phyloP scores from a whole-genome alignment of 495 filamentous ascomycete species.

The Cladorrhinum samala region DNA sequence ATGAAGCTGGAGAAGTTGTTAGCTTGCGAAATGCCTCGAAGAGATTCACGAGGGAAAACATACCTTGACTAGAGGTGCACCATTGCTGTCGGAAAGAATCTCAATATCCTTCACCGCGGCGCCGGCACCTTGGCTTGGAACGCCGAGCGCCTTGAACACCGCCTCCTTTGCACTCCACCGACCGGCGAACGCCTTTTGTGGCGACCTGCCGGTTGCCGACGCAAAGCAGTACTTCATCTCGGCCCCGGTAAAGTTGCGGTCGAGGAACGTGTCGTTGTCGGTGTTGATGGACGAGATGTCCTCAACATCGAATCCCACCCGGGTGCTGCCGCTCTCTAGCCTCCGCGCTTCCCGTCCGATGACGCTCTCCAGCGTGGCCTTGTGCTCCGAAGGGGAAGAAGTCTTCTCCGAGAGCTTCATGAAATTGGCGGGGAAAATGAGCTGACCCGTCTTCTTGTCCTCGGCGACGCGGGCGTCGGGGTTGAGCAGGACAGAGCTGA shows the following conservation, averaged over 20 bases:
- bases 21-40: conserved; percentile 26
- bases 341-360: conserved; percentile 49
- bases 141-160: conserved; percentile 94
- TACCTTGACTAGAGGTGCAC: conserved; percentile 80
- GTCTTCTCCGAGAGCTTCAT: conserved; percentile 49
- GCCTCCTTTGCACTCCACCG: conserved; percentile 97
- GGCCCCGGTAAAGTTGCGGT: conserved; percentile 81
- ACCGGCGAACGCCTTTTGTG: conserved; percentile 83
- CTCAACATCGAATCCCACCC: conserved; percentile 90
- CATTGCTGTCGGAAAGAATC: conserved; percentile 70
- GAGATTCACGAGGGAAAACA: conserved; percentile 30
- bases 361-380: conserved; percentile 67
- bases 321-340: conserved; percentile 62
- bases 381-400: conserved; percentile 28
- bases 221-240: conserved; percentile 83
- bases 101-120: conserved; percentile 92
- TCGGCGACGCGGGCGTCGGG: conserved; percentile 79
- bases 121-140: conserved; percentile 79
- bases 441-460: conserved; percentile 75
- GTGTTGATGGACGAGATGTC: conserved; percentile 77
- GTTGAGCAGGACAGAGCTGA: conserved; percentile 84
- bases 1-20: conserved; percentile 57
- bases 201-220: conserved; percentile 50
- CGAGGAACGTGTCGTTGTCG: conserved; percentile 86
- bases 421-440: conserved; percentile 63